Evolutionary conservation across 2,329 filamentous ascomycete genomes (phyloP).

Genomic region (Trichoderma brevicompactum): DNA sequence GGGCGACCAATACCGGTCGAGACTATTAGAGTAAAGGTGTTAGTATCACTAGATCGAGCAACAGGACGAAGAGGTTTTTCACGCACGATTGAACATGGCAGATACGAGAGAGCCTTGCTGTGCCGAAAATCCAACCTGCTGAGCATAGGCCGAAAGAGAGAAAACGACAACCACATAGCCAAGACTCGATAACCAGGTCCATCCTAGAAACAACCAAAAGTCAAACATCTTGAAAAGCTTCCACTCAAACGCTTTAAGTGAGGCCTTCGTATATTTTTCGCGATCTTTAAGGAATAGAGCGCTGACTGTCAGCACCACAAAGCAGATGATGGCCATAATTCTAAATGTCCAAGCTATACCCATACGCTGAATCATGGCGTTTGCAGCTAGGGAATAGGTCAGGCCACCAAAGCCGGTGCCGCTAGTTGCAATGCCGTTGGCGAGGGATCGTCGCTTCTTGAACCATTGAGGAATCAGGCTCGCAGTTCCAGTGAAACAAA

Average conservation of each 20-base stretch:
- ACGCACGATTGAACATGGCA: slow-evolving; percentile 66
- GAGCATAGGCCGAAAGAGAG: slow-evolving; percentile 73
- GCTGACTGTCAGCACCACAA: slow-evolving; percentile 66
- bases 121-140: slow-evolving; percentile 67
- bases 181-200: slow-evolving; percentile 72
- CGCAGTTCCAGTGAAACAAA: slow-evolving; percentile 72
- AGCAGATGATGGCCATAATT: slow-evolving; percentile 65
- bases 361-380: slow-evolving; percentile 69
- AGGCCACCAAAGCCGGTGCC: slow-evolving; percentile 76
- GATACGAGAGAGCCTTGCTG: slow-evolving; percentile 71
- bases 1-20: slow-evolving; percentile 21
- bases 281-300: slow-evolving; percentile 69
- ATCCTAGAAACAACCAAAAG: slow-evolving; percentile 68
- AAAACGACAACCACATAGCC: slow-evolving; percentile 77
- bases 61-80: background rate
- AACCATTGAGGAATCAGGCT: slow-evolving; percentile 77
- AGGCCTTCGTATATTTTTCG: slow-evolving; percentile 69
- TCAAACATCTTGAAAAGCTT: slow-evolving; percentile 64
- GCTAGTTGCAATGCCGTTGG: slow-evolving; percentile 68
- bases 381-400: slow-evolving; percentile 67
- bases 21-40: background rate
- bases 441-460: slow-evolving; percentile 67
- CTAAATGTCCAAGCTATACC: slow-evolving; percentile 70
- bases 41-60: background rate
- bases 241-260: slow-evolving; percentile 68